Evolutionary conservation across 805 yeast species (phyloP).

Genomic region (Huiozyma sinensis): DNA sequence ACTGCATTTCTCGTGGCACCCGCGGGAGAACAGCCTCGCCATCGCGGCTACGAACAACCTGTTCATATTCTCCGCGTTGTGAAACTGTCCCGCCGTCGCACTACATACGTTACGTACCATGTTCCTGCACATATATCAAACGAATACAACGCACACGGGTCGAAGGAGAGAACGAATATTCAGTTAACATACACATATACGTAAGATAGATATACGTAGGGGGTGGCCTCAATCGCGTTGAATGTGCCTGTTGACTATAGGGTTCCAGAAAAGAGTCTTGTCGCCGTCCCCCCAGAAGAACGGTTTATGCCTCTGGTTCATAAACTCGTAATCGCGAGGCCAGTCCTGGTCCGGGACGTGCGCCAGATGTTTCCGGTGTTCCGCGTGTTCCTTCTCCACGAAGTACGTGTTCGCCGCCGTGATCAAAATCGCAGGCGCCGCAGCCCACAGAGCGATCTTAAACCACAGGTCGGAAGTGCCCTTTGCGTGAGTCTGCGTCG

Average conservation of each 20-base stretch:
- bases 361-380: conserved; percentile 69
- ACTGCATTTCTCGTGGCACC: conserved; percentile 97
- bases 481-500: conserved; percentile 69
- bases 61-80: conserved; percentile 71
- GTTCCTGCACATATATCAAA: too few species aligned
- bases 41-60: conserved; percentile 96
- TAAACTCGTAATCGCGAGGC: conserved; percentile 86
- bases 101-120: neutral
- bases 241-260: conserved; percentile 80
- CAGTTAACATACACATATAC: neutral
- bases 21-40: conserved; percentile 90
- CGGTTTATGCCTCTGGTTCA: conserved; percentile 76
- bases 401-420: conserved; percentile 73
- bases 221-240: conserved; percentile 19
- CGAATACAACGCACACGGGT: too few species aligned
- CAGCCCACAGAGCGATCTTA: conserved; percentile 69
- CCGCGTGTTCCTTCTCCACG: conserved; percentile 79
- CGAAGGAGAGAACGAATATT: neutral
- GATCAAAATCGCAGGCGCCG: conserved; percentile 69
- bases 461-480: conserved; percentile 74
- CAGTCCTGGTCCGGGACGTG: conserved; percentile 78
- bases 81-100: conserved; percentile 12
- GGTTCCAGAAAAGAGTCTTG: conserved; percentile 94
- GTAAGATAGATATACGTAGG: too few species aligned
- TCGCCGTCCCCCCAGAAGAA: conserved; percentile 99